phyloP scores from a whole-genome alignment of 805 yeast species.

The Saccharomycopsis sp. region DNA sequence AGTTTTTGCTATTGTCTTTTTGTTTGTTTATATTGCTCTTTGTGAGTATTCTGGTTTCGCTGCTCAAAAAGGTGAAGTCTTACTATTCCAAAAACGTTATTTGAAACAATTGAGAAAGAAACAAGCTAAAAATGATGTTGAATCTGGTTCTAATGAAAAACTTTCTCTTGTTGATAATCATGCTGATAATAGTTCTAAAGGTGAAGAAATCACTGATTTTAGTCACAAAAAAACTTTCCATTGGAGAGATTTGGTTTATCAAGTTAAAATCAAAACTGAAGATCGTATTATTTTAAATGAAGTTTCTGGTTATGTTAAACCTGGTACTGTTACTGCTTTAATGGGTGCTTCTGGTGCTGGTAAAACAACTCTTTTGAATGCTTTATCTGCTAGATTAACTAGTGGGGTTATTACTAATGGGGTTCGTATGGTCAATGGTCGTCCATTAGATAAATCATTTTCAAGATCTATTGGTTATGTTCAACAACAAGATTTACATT shows the following conservation, averaged over 20 bases:
- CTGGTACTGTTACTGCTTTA: constrained; percentile 71
- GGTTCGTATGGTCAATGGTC: constrained; percentile 63
- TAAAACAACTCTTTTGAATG: constrained; percentile 67
- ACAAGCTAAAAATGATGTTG: constrained; percentile 20
- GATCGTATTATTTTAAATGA: constrained; percentile 40
- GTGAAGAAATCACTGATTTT: too few species aligned
- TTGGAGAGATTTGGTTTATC: constrained; percentile 63
- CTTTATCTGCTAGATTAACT: constrained; percentile 59
- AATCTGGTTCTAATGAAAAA: constrained; percentile 20
- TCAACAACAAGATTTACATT: constrained; percentile 72
- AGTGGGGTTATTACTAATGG: constrained; percentile 58
- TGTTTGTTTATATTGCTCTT: constrained; percentile 34
- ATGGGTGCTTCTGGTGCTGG: constrained; percentile 90
- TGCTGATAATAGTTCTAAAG: constrained; percentile 1
- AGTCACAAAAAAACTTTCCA: constrained; percentile 43
- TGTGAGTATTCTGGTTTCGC: constrained; percentile 44
- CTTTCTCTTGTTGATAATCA: constrained; percentile 14
- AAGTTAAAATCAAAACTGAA: constrained; percentile 50
- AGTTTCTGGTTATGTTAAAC: constrained; percentile 66
- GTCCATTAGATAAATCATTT: constrained; percentile 51
- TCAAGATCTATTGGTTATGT: constrained; percentile 73
- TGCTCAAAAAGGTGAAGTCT: constrained; percentile 51
- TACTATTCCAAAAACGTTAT: constrained; percentile 38
- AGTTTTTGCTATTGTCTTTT: constrained; percentile 43
- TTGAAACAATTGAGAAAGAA: constrained; percentile 25